These are phyloP conservation scores for Hemerocallis citrina DNA, from an alignment of 106 monocot species.

Conservation along the genomic window DNA sequence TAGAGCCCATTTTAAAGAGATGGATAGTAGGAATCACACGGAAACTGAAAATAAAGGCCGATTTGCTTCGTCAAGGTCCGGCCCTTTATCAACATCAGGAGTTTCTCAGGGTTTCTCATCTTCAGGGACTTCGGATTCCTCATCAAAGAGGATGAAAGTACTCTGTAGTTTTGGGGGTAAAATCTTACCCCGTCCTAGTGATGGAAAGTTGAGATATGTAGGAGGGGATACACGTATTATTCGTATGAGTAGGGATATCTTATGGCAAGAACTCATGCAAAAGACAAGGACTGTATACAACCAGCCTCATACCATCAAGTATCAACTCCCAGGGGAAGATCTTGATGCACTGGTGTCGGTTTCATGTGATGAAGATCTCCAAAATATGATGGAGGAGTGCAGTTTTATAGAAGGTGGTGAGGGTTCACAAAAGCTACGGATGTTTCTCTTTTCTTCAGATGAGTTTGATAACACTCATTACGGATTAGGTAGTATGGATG, in stretches of 20 bases:
- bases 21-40: conserved; percentile 28
- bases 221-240: conserved; percentile 86
- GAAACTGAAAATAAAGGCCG: conserved; percentile 32
- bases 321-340: conserved; percentile 92
- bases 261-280: conserved; percentile 71
- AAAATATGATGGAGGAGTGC: conserved; percentile 96
- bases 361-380: conserved; percentile 83
- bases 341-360: conserved; percentile 85
- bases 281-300: conserved; percentile 45
- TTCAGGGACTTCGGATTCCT: conserved; percentile 55
- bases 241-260: conserved; percentile 51
- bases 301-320: conserved; percentile 64
- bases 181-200: conserved; percentile 85
- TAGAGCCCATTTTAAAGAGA: conserved; percentile 29
- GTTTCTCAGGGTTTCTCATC: conserved; percentile 30
- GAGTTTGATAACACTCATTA: conserved; percentile 50
- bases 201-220: conserved; percentile 86
- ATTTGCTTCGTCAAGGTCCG: conserved; percentile 28
- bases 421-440: conserved; percentile 67
- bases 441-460: conserved; percentile 59
- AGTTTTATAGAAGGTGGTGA: conserved; percentile 43
- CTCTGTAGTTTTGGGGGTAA: conserved; percentile 90
- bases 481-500: conserved; percentile 45
- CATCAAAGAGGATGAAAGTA: conserved; percentile 50
- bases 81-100: conserved; percentile 25